A percentile compares a stretch with the other conserved stretches of the same genome.
Evolutionary conservation across 306 rosid species (phyloP).

Genomic region (Cucurbita ficifolia): DNA sequence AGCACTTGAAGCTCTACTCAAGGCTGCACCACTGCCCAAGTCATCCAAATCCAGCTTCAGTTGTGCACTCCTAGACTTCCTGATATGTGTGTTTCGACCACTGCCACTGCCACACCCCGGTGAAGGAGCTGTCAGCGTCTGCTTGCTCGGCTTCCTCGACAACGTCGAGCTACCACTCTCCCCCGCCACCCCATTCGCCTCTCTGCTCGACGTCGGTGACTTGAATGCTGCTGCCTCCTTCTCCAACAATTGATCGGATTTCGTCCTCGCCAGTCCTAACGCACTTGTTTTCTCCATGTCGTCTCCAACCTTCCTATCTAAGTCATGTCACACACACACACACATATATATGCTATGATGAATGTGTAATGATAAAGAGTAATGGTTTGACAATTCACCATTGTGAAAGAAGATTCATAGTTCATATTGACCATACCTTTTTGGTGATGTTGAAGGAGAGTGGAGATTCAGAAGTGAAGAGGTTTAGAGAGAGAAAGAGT

Average conservation of each 20-base stretch:
- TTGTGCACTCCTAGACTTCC: slow-evolving; percentile 85
- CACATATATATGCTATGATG: neutral
- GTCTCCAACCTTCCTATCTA: neutral
- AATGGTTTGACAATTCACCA: slow-evolving; percentile 1
- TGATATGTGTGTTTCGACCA: slow-evolving; percentile 56
- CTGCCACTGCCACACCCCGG: slow-evolving; percentile 32
- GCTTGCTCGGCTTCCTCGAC: slow-evolving; percentile 67
- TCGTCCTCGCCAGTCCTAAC: slow-evolving; percentile 33
- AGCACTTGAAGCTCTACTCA: slow-evolving; percentile 95
- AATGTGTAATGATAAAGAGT: neutral
- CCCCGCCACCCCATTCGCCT: neutral
- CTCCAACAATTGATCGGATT: slow-evolving; percentile 71
- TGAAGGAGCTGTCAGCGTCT: slow-evolving; percentile 29
- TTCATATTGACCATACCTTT: slow-evolving; percentile 7
- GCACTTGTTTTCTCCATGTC: slow-evolving; percentile 40
- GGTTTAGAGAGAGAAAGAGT: slow-evolving; percentile 1
- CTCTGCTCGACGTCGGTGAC: slow-evolving; percentile 29
- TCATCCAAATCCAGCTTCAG: slow-evolving; percentile 68
- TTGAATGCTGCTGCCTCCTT: slow-evolving; percentile 34
- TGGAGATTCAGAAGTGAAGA: neutral
- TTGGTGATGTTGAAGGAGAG: slow-evolving; percentile 12
- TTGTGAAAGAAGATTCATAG: neutral
- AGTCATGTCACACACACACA: neutral
- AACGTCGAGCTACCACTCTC: slow-evolving; percentile 20
- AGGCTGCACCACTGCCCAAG: slow-evolving; percentile 60